Evolutionary conservation across 1,139 yeast species (phyloP).

Genomic region (Komagataea norvegica): DNA sequence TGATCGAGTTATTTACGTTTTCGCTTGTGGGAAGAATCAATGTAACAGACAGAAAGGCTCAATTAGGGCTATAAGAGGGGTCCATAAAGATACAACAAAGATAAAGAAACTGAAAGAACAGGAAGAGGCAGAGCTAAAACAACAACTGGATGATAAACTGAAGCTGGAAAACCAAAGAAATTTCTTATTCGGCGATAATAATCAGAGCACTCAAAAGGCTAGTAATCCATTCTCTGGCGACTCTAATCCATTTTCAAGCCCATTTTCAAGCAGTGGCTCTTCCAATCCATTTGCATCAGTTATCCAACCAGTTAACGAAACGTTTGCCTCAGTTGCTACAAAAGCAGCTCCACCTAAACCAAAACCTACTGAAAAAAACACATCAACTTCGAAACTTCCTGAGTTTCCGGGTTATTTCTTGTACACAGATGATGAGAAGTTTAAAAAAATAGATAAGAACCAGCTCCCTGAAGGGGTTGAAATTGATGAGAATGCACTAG

Average conservation of each 20-base stretch:
- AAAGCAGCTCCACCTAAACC: slow-evolving; percentile 22
- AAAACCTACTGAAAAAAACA: slow-evolving; percentile 23
- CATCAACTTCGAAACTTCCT: slow-evolving; percentile 34
- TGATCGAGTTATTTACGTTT: slow-evolving; percentile 77
- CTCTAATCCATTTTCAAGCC: slow-evolving; percentile 31
- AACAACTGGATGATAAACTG: slow-evolving; percentile 39
- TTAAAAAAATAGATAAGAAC: slow-evolving; percentile 30
- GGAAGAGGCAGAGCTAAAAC: slow-evolving; percentile 34
- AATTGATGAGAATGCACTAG: slow-evolving; percentile 30
- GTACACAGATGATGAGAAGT: slow-evolving; percentile 63
- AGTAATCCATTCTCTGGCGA: slow-evolving; percentile 32
- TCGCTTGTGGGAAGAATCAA: slow-evolving; percentile 58
- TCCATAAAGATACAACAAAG: slow-evolving; percentile 52
- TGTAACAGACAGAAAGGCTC: slow-evolving; percentile 71
- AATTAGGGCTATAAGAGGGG: slow-evolving; percentile 70
- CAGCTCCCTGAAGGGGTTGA: slow-evolving; percentile 43
- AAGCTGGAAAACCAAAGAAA: slow-evolving; percentile 39
- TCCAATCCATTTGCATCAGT: slow-evolving; percentile 28
- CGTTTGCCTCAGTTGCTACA: slow-evolving; percentile 22
- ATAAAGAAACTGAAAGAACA: slow-evolving; percentile 39
- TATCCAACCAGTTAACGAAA: slow-evolving; percentile 6
- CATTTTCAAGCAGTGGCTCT: too few species aligned
- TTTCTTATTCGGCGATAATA: slow-evolving; percentile 25
- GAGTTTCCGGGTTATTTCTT: slow-evolving; percentile 59
- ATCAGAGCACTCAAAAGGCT: too few species aligned